A percentile compares a stretch with the other conserved stretches of the same genome.
Conservation (phyloP, 306 rosid genomes). For the Heteromeles arbutifolia region DNA sequence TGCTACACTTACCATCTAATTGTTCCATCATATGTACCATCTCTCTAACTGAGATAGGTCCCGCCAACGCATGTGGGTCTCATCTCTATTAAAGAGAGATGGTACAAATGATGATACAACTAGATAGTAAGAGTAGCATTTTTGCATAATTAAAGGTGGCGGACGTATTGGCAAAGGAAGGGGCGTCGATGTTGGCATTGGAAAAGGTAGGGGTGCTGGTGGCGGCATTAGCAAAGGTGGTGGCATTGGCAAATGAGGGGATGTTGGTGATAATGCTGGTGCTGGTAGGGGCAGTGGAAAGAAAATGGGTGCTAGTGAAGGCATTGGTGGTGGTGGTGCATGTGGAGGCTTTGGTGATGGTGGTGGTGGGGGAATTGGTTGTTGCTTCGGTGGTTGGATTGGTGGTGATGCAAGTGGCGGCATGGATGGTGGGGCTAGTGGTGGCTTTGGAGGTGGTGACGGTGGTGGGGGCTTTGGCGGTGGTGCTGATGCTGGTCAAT, state of each 20-base stretch:
- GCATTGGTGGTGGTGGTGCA: not conserved
- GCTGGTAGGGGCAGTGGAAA: not conserved
- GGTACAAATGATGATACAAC: no score
- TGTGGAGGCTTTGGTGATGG: not conserved
- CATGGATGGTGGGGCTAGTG: not conserved
- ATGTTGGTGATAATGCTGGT: not conserved
- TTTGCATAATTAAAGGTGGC: no score
- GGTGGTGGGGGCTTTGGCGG: not conserved
- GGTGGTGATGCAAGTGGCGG: not conserved
- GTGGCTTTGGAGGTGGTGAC: not conserved
- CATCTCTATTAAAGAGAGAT: no score
- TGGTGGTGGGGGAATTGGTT: not conserved
- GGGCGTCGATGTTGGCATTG: not conserved
- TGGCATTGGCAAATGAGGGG: not conserved
- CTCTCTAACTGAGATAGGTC: no score
- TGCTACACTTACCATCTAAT: no score
- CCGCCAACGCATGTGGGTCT: accelerated
- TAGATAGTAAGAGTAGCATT: no score
- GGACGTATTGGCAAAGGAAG: not conserved
- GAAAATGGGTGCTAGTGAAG: no score
- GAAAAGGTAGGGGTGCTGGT: not conserved
- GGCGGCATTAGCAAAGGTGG: not conserved
- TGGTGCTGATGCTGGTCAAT: slow-evolving; percentile 1
- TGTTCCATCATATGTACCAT: no score
- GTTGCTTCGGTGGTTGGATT: accelerated